Conservation (phyloP, 306 rosid genomes). For the Medicago arabica region DNA sequence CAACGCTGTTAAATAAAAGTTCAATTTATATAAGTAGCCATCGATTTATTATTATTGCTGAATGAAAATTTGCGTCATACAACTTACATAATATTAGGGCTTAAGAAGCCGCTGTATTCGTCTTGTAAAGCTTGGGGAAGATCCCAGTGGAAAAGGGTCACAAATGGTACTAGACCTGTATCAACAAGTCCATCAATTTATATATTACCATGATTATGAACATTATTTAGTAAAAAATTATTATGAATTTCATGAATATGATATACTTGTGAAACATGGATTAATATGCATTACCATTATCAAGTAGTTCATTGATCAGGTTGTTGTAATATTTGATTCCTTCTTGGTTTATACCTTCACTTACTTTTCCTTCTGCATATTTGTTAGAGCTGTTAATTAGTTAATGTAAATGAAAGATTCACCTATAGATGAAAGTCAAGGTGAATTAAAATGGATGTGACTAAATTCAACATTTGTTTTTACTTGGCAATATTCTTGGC, state of each 20-base stretch:
- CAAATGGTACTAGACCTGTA: conserved; percentile 45
- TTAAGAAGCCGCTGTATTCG: conserved; percentile 44
- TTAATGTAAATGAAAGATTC: conserved; percentile 17
- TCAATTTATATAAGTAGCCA: neutral
- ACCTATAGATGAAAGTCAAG: neutral
- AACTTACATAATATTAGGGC: conserved; percentile 42
- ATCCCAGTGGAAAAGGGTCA: conserved; percentile 52
- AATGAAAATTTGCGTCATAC: neutral
- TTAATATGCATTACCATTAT: conserved; percentile 48
- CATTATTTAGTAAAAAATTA: neutral
- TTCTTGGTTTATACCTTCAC: conserved; percentile 60
- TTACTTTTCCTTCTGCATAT: conserved; percentile 61
- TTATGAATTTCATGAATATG: neutral
- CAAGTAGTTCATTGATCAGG: conserved; percentile 61
- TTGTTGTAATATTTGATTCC: conserved; percentile 67
- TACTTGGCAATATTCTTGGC: conserved; percentile 79
- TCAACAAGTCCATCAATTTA: conserved; percentile 18
- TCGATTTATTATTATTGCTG: neutral
- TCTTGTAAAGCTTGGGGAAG: conserved; percentile 49
- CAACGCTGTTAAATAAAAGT: neutral
- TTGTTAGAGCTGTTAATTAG: neutral
- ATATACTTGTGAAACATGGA: neutral
- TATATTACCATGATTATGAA: conserved; percentile 34
- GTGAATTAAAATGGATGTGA: neutral
- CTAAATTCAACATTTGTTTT: conserved; percentile 18